A percentile compares a stretch with the other conserved stretches of the same genome.
Conservation (phyloP, 208 protist genomes). For the Wallacemonas rigidus region DNA sequence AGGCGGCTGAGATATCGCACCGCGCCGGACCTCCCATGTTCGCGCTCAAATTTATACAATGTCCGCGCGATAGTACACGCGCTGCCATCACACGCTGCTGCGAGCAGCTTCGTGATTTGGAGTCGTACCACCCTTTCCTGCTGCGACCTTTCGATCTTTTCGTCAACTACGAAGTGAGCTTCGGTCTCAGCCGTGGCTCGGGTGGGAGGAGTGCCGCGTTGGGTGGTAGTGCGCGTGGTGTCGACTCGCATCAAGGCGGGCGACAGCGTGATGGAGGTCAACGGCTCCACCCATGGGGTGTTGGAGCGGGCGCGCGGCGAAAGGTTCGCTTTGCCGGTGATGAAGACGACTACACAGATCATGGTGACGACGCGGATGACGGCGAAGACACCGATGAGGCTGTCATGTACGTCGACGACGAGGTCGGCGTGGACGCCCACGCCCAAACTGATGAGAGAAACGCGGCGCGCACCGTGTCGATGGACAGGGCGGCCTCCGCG, state of each 20-base stretch:
- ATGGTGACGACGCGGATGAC: not conserved
- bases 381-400: not conserved
- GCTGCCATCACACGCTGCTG: slow-evolving; percentile 55
- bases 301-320: not conserved
- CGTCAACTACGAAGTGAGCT: slow-evolving; percentile 66
- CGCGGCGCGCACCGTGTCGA: not conserved
- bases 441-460: not conserved
- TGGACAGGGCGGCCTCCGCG: not conserved
- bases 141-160: slow-evolving; percentile 71
- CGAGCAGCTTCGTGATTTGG: slow-evolving; percentile 55
- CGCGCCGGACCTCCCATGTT: not conserved
- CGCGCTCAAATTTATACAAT: slow-evolving; percentile 59
- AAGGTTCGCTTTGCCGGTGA: not conserved
- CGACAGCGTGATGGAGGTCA: not conserved
- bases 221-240: not conserved
- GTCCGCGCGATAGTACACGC: slow-evolving; percentile 51
- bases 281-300: not conserved
- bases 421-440: not conserved
- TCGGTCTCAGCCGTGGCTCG: not conserved
- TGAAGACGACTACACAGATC: not conserved
- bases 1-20: too few relatives aligned
- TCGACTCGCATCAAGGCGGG: not conserved
- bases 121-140: slow-evolving; percentile 54
- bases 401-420: not conserved
- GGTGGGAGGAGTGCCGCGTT: not conserved